Conservation (phyloP, 345 rosid genomes). For the Lenwebbia sp. region DNA sequence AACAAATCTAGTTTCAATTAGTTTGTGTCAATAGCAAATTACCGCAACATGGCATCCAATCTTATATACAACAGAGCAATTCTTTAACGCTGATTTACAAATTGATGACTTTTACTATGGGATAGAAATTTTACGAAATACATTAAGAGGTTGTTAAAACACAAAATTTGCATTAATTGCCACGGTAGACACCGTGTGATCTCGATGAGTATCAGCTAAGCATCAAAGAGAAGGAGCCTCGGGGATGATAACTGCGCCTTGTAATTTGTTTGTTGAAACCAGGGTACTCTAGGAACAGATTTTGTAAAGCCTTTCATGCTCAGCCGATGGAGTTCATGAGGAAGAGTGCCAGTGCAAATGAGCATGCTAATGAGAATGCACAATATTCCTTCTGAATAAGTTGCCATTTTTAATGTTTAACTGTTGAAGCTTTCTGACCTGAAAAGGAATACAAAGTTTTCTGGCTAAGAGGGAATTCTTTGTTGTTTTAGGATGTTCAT, state of each 20-base stretch:
- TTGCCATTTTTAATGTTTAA: not conserved
- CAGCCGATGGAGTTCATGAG: not conserved
- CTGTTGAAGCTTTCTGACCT: not conserved
- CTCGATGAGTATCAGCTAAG: not conserved
- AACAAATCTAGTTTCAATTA: not conserved
- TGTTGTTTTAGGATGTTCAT: not conserved
- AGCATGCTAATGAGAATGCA: not conserved
- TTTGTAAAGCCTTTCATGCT: not conserved
- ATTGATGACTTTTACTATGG: not conserved
- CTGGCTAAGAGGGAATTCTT: not conserved
- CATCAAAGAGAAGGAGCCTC: too few relatives aligned
- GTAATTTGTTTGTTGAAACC: not conserved
- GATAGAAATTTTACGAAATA: not conserved
- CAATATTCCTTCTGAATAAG: not conserved
- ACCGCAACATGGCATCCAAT: not conserved
- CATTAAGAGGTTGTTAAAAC: not conserved
- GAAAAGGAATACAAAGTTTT: not conserved
- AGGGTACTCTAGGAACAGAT: not conserved
- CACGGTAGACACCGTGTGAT: not conserved
- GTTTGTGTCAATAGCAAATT: not conserved
- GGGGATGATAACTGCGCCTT: not conserved
- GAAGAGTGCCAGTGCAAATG: not conserved
- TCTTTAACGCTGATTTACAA: not conserved
- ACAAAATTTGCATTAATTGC: not conserved
- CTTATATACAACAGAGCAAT: not conserved